These are phyloP conservation scores for Chenopodium quinoa DNA, from an alignment of 148 eudicot species.

Conservation along the genomic window DNA sequence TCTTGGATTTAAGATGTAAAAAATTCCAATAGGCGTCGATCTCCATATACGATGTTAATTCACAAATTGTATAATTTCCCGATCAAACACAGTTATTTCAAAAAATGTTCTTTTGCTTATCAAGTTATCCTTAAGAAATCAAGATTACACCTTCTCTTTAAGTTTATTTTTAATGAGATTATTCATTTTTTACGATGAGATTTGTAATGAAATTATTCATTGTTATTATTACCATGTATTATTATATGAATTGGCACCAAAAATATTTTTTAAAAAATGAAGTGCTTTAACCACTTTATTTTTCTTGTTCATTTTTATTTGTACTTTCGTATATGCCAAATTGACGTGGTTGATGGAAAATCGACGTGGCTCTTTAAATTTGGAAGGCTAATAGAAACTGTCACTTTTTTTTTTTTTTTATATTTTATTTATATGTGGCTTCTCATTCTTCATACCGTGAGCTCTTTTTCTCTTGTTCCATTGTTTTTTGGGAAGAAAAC, in stretches of 20 bases:
- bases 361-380: background rate
- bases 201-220: too few species aligned
- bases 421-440: background rate
- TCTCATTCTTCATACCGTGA: background rate
- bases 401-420: background rate
- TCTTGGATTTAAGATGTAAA: background rate
- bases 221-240: too few species aligned
- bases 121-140: too few species aligned
- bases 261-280: too few species aligned
- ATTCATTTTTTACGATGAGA: too few species aligned
- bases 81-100: too few species aligned
- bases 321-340: background rate
- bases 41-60: background rate
- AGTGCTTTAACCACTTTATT: background rate
- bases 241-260: too few species aligned
- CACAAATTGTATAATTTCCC: too few species aligned
- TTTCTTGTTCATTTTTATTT: background rate
- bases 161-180: too few species aligned
- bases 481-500: too few species aligned
- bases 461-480: background rate
- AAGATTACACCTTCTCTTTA: too few species aligned
- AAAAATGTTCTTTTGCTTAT: too few species aligned
- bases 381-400: background rate
- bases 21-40: background rate
- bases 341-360: background rate